These are phyloP conservation scores for Brassica cretica DNA, from an alignment of 345 rosid genomes.

Conservation along the genomic window DNA sequence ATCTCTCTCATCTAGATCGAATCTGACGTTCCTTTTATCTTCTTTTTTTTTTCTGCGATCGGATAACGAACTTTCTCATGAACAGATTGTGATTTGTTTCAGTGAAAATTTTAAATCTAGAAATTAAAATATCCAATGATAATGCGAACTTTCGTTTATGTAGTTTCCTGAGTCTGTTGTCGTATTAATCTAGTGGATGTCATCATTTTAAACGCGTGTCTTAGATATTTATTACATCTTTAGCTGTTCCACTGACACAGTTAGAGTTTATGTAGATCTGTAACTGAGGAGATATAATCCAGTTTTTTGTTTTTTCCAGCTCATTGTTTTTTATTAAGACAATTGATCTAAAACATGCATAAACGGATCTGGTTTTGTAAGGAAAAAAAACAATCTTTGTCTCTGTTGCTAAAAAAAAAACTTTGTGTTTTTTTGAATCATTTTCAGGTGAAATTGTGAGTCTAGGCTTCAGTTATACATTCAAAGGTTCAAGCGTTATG, in stretches of 20 bases:
- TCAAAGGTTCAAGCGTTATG: not conserved
- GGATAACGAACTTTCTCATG: not conserved
- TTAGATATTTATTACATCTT: not conserved
- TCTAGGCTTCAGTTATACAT: not conserved
- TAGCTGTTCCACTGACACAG: not conserved
- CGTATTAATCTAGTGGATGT: not conserved
- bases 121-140: not conserved
- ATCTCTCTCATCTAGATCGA: not conserved
- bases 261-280: not conserved
- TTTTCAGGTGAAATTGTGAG: not conserved
- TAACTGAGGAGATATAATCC: not conserved
- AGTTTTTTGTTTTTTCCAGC: not conserved
- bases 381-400: not conserved
- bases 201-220: not conserved
- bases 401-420: not conserved
- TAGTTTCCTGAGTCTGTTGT: not conserved
- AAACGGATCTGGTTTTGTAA: not conserved
- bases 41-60: not conserved
- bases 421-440: not conserved
- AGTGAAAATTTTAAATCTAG: not conserved
- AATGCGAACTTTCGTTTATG: not conserved
- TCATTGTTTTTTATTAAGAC: not conserved
- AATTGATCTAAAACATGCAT: not conserved
- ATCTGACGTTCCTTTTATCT: not conserved
- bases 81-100: not conserved